phyloP scores from a whole-genome alignment of 2,329 filamentous ascomycete species.

The Colletotrichum navitas region DNA sequence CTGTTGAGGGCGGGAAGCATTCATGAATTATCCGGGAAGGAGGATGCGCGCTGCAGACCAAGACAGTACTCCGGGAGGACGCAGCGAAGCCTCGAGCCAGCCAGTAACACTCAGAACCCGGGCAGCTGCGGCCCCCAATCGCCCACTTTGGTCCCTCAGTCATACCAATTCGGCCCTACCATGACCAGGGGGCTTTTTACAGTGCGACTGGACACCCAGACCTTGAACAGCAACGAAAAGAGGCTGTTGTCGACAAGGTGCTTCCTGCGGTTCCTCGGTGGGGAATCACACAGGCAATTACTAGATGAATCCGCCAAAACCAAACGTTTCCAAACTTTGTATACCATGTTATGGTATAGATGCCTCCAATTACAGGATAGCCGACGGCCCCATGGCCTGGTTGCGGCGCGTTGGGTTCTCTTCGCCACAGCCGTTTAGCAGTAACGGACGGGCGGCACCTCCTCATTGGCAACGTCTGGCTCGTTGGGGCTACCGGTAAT shows the following conservation, averaged over 20 bases:
- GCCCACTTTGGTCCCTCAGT: conserved; percentile 18
- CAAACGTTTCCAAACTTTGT: background rate
- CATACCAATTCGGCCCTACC: conserved; percentile 11
- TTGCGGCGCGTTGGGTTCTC: background rate
- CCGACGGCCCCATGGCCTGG: background rate
- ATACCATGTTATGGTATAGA: background rate
- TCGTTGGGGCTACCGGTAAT: conserved; percentile 10
- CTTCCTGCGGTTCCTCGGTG: conserved; percentile 3
- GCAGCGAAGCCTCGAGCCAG: conserved; percentile 18
- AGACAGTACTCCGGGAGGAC: background rate
- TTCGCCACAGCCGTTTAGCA: background rate
- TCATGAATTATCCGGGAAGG: conserved; percentile 32
- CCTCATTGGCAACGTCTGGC: conserved; percentile 15
- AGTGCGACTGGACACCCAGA: conserved; percentile 9
- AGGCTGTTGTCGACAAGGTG: conserved; percentile 1
- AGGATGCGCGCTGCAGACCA: conserved; percentile 19
- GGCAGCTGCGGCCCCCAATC: conserved; percentile 26
- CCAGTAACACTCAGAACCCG: conserved; percentile 4
- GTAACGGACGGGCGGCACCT: conserved; percentile 7
- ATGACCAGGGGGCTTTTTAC: background rate
- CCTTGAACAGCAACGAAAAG: background rate
- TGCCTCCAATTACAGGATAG: background rate
- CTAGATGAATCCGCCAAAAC: background rate
- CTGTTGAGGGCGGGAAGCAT: conserved; percentile 19
- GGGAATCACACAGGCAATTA: background rate